Conservation (phyloP, 169 alveolate genomes). For the Babesia sp. region DNA sequence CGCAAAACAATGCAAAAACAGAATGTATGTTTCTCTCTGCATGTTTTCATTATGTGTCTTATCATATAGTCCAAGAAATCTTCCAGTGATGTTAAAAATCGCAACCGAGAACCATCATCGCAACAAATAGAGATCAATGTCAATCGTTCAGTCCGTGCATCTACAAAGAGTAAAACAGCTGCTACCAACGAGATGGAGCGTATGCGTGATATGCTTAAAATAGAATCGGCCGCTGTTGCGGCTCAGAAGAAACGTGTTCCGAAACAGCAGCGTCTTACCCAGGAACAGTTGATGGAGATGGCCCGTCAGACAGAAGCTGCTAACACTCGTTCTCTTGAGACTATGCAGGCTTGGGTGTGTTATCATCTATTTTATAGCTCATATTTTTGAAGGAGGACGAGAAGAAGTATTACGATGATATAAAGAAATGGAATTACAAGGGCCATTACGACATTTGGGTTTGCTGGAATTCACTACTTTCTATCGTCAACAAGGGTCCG, state of each 20-base stretch:
- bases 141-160: constrained; percentile 41
- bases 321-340: constrained; percentile 74
- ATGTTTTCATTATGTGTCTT: neutral
- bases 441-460: constrained; percentile 71
- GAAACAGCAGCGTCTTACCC: constrained; percentile 45
- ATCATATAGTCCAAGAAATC: neutral
- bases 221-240: neutral
- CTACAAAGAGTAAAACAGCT: constrained; percentile 63
- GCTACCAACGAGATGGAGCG: constrained; percentile 42
- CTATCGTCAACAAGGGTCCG: constrained; percentile 38
- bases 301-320: constrained; percentile 78
- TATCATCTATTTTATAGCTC: constrained; percentile 20
- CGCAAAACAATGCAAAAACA: constrained; percentile 24
- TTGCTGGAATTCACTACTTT: constrained; percentile 68
- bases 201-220: constrained; percentile 14
- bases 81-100: neutral
- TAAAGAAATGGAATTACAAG: constrained; percentile 59
- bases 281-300: constrained; percentile 80
- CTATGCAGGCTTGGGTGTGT: constrained; percentile 77
- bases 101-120: neutral
- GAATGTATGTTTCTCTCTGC: constrained; percentile 8
- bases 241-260: constrained; percentile 4
- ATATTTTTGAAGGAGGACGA: constrained; percentile 53
- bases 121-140: neutral
- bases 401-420: constrained; percentile 48